Evolutionary conservation across 768 basidiomycete species (phyloP), one percentile per base, ranked within the genome.

Genomic region (Rhizopogon roseolus): DNA sequence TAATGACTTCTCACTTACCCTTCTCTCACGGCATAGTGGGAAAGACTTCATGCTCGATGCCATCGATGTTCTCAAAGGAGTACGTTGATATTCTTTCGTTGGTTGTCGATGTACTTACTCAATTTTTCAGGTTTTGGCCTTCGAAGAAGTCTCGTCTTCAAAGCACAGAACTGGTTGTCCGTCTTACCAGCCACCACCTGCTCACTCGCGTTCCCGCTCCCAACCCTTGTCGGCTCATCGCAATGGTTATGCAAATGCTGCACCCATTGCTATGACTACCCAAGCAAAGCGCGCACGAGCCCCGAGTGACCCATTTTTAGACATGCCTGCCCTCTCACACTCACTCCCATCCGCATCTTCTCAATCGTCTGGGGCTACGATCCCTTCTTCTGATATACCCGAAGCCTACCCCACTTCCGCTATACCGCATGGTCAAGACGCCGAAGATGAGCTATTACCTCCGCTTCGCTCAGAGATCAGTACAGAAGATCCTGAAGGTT

Each of bases 11-110:
- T 49, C 51, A 41, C 55, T 54, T 46, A 36, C 46, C 39, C 57
- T 52, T 64, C 53, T 63, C 57, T 60, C 65, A 60, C 55, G 50
- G 22, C 29, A 27, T 69, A 95, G 93, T 64, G 93, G 93, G 55
- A 90, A 91, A 70, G 90, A 93, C 61, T 96, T 96, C 68, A 94
- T 94, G 92, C 76, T 90, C 49, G 93, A 95, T 71, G 91, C 90
- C 9, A 84, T 95, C 53, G 85, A 90, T 60, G 73, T 93, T 44
- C 82, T 95, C 59, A 96, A 96, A 81, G 93, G 93, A 62, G 92
- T 89, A 60, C 61, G 86, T 76, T n/a, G 50, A 60, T 42, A 10
- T 9, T 37, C 56, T 43, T 17, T 27, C 54, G 43, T 53, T 51
- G 34, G 39, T 43, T 13, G 60, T 25, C 49, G 32, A 41, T 46